Conservation (phyloP, 352 stramenopile genomes). For the Pythium guiyangense region DNA sequence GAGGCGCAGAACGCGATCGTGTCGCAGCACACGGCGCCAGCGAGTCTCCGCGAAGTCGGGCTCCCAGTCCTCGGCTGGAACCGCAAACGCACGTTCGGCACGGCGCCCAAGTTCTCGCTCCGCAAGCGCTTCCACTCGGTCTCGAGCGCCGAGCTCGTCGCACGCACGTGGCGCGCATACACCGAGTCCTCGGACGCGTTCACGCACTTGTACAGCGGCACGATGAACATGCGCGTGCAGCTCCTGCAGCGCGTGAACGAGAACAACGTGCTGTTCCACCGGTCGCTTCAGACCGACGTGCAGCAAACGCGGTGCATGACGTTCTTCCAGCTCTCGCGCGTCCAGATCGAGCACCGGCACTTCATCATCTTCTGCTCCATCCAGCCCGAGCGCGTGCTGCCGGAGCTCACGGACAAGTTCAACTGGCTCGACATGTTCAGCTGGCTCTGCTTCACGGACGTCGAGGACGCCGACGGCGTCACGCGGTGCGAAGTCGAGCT, state of each 20-base stretch:
- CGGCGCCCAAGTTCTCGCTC: conserved; percentile 23
- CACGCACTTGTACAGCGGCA: conserved; percentile 28
- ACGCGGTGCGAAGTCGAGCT: conserved; percentile 36
- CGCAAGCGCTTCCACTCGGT: conserved; percentile 20
- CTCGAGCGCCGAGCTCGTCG: conserved; percentile 12
- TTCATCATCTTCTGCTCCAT: conserved; percentile 33
- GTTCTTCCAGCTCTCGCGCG: conserved; percentile 30
- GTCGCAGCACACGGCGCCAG: conserved; percentile 10
- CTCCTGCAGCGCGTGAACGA: conserved; percentile 31
- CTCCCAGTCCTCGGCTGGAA: conserved; percentile 27
- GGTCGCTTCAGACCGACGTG: conserved; percentile 25
- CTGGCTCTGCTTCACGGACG: conserved; percentile 27
- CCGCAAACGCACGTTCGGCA: conserved; percentile 25
- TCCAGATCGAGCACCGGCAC: conserved; percentile 14
- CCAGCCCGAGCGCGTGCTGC: conserved; percentile 19
- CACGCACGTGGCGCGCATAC: conserved; percentile 22
- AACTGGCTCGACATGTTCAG: conserved; percentile 30
- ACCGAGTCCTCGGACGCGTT: conserved; percentile 21
- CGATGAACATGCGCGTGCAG: conserved; percentile 27
- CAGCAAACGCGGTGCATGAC: conserved; percentile 19
- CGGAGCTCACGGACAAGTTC: conserved; percentile 11
- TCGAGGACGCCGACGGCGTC: neutral
- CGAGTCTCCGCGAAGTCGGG: conserved; percentile 16
- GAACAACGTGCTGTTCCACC: conserved; percentile 26
- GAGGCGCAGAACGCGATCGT: conserved; percentile 10